A percentile compares a stretch with the other conserved stretches of the same genome.
phyloP scores from a whole-genome alignment of 495 filamentous ascomycete species.

The Podospora pseudoanserina region DNA sequence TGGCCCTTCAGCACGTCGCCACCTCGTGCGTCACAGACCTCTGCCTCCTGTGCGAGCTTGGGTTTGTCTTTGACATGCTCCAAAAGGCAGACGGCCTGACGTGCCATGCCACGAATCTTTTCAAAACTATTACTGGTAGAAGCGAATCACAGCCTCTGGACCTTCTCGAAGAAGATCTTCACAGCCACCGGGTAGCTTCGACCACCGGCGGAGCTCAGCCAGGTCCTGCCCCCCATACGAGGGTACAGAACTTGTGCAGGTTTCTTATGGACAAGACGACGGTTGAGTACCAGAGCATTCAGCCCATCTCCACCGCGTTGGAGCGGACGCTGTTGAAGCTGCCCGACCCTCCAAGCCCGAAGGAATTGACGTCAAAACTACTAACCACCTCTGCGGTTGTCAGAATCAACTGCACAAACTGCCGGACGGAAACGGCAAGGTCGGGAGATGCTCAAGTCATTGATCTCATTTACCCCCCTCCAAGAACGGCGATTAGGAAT shows the following conservation, averaged over 20 bases:
- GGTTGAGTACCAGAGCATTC: slow-evolving; percentile 29
- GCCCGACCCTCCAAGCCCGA: slow-evolving; percentile 13
- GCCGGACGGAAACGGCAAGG: slow-evolving; percentile 70
- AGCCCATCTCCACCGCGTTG: slow-evolving; percentile 27
- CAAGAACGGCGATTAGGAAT: slow-evolving; percentile 42
- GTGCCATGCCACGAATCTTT: slow-evolving; percentile 95
- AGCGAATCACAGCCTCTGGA: slow-evolving; percentile 69
- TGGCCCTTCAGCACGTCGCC: slow-evolving; percentile 86
- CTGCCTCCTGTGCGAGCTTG: slow-evolving; percentile 91
- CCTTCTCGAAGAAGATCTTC: slow-evolving; percentile 72
- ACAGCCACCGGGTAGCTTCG: slow-evolving; percentile 33
- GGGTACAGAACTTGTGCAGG: slow-evolving; percentile 26
- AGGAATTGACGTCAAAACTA: slow-evolving; percentile 26
- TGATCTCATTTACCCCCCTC: slow-evolving; percentile 75
- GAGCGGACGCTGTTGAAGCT: slow-evolving; percentile 28
- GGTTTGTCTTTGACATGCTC: slow-evolving; percentile 96
- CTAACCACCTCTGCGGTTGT: slow-evolving; percentile 43
- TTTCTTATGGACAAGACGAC: slow-evolving; percentile 31
- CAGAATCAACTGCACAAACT: slow-evolving; percentile 76
- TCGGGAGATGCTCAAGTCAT: slow-evolving; percentile 68
- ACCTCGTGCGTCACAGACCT: slow-evolving; percentile 73
- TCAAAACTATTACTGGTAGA: slow-evolving; percentile 79
- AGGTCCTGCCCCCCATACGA: slow-evolving; percentile 6
- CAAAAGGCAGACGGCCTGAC: slow-evolving; percentile 90
- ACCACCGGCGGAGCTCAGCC: neutral